Evolutionary conservation across 352 stramenopile genomes (phyloP).

Genomic region (Phytopythium ostracodes): DNA sequence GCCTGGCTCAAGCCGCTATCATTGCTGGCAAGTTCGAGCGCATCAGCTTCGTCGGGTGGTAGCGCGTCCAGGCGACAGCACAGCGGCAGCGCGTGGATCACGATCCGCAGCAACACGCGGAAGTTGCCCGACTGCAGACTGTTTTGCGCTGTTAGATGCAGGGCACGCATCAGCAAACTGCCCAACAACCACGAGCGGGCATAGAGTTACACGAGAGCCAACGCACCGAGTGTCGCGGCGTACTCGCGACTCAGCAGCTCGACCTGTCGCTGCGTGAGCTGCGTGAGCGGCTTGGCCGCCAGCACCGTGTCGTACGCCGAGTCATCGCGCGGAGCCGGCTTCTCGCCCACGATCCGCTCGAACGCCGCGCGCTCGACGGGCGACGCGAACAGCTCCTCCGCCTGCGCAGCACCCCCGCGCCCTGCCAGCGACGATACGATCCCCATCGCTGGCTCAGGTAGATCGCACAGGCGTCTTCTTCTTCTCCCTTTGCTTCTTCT

Average conservation of each 20-base stretch:
- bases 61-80: constrained; percentile 55
- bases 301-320: constrained; percentile 50
- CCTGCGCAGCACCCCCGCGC: constrained; percentile 12
- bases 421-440: constrained; percentile 27
- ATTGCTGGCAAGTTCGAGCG: constrained; percentile 19
- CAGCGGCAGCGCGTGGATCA: constrained; percentile 49
- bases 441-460: constrained; percentile 12
- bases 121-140: constrained; percentile 74
- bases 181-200: too few species aligned
- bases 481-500: background rate
- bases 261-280: constrained; percentile 55
- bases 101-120: constrained; percentile 58
- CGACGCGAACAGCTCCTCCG: constrained; percentile 40
- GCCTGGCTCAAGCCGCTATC: constrained; percentile 4
- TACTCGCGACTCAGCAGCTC: constrained; percentile 61
- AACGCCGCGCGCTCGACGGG: constrained; percentile 49
- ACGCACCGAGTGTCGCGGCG: constrained; percentile 51
- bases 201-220: background rate
- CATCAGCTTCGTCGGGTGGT: constrained; percentile 41
- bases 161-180: background rate
- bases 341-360: constrained; percentile 67
- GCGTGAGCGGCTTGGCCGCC: constrained; percentile 30
- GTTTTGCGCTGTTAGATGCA: constrained; percentile 40
- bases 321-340: constrained; percentile 44
- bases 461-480: constrained; percentile 14